A percentile compares a stretch with the other conserved stretches of the same genome.
Conservation (phyloP, 1,284 basidiomycete species). For the Cystobasidiaceae sp. region DNA sequence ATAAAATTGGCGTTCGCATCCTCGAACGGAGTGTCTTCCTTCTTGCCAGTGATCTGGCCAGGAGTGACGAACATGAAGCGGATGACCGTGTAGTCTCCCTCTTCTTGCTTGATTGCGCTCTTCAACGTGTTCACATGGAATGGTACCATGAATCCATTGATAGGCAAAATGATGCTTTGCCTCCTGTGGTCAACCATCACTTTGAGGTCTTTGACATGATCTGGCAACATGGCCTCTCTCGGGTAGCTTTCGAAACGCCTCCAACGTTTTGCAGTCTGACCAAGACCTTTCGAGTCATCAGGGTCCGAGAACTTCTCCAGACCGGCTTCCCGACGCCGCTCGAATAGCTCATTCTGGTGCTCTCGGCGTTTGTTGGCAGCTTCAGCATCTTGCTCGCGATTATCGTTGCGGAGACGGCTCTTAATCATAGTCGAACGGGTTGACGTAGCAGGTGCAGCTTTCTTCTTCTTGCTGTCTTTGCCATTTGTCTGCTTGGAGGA, state of each 20-base stretch:
- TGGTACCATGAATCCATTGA: constrained; percentile 91
- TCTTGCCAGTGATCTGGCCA: constrained; percentile 94
- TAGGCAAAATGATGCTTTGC: constrained; percentile 82
- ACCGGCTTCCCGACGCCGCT: constrained; percentile 72
- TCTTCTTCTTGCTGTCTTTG: constrained; percentile 43
- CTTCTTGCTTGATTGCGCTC: constrained; percentile 95
- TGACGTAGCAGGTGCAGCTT: constrained; percentile 21
- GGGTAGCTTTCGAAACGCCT: constrained; percentile 97
- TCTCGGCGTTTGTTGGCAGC: constrained; percentile 65
- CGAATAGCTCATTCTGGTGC: constrained; percentile 82
- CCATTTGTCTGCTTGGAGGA: constrained; percentile 61
- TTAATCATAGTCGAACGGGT: constrained; percentile 36
- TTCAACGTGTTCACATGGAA: constrained; percentile 99
- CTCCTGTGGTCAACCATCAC: constrained; percentile 87
- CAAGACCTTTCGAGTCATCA: constrained; percentile 55
- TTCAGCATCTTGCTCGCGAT: constrained; percentile 69
- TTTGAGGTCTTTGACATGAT: constrained; percentile 71
- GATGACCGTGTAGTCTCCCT: constrained; percentile 88
- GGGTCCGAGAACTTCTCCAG: constrained; percentile 70
- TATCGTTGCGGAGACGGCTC: constrained; percentile 73
- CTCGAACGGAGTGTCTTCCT: constrained; percentile 98
- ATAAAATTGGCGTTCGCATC: constrained; percentile 96
- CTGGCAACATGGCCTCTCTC: constrained; percentile 81
- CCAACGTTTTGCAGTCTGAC: constrained; percentile 65
- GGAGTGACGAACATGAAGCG: constrained; percentile 99